A percentile compares a stretch with the other conserved stretches of the same genome.
These are phyloP conservation scores for Hyphopichia khmerensis DNA, from an alignment of 1,139 yeast genomes.

Conservation along the genomic window DNA sequence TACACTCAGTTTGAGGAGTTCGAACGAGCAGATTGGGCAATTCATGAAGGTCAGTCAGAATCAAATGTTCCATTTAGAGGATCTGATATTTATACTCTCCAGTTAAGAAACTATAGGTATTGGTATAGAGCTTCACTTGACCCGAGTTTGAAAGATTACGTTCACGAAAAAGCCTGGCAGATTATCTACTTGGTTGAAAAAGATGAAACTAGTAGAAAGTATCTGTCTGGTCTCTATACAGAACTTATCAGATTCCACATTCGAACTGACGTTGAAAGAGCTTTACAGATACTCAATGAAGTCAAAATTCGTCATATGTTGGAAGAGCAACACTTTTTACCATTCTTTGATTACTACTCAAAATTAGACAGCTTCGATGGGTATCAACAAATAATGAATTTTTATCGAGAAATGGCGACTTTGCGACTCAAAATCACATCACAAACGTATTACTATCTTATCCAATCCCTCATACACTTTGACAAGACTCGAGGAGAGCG, in stretches of 20 bases:
- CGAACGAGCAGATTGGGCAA: slow-evolving; percentile 30
- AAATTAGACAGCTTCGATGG: slow-evolving; percentile 22
- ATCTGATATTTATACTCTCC: slow-evolving; percentile 26
- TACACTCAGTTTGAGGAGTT: slow-evolving; percentile 32
- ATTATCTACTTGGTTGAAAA: slow-evolving; percentile 7
- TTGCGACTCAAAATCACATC: slow-evolving; percentile 30
- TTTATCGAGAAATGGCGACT: slow-evolving; percentile 43
- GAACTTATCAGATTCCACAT: slow-evolving; percentile 27
- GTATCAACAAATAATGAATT: slow-evolving; percentile 26
- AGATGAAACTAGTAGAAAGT: slow-evolving; percentile 5
- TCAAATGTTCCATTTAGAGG: slow-evolving; percentile 31
- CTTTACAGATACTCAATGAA: neutral
- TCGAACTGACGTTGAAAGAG: slow-evolving; percentile 13
- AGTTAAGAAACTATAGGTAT: slow-evolving; percentile 28
- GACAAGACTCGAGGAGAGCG: slow-evolving; percentile 25
- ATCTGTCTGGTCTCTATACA: slow-evolving; percentile 16
- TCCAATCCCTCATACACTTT: slow-evolving; percentile 40
- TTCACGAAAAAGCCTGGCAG: slow-evolving; percentile 8
- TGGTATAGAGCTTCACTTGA: slow-evolving; percentile 23
- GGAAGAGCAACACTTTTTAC: slow-evolving; percentile 27
- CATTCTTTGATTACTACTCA: slow-evolving; percentile 27
- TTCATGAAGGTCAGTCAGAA: slow-evolving; percentile 27
- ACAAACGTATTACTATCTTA: slow-evolving; percentile 37
- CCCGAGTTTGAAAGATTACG: slow-evolving; percentile 6
- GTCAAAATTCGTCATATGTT: slow-evolving; percentile 15